Base-by-base conservation (phyloP, 1,284 basidiomycete genomes). In the Meripilus lineatus region DNA sequence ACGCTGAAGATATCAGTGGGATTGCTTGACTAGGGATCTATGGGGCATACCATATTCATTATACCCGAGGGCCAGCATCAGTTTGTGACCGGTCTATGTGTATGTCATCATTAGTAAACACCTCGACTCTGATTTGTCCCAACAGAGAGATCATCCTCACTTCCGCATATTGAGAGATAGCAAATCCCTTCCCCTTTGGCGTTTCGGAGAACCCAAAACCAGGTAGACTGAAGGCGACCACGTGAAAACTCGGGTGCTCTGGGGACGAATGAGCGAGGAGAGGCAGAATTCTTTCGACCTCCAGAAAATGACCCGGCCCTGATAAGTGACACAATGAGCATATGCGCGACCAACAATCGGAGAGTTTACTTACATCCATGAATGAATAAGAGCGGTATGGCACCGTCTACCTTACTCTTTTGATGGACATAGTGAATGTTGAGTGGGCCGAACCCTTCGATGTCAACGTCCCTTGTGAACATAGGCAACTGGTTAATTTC, bases 31-130 rank as follows among this genome's bases (percentile, higher is more conserved):
- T 11, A 36, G 17, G 10, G 8, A 8, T 8, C 10, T 11, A 20
- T 8, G 11, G 18, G 5, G 30, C 40, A 17, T 21, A 71, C 71
- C 71, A 47, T 75, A 76, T 55, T 74, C 63, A 6, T 66, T 51
- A 51, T 75, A 75, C 1, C 72, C 72, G n/a, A 75, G 54, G 1
- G 64, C 53, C 4, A 69, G 43, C 73, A 76, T 75, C 38, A 76
- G 46, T 46, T 74, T 74, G 50, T 74, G 59, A 5, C 58, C 58
- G 4, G 70, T 26, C 26, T 40, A 14, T 20, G 10, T 5, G 37
- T 21, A 6, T 13, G n/a, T n/a, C n/a, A n/a, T 13, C 24, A 21
- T 14, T 8, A 24, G 14, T 38, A 21, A n/a, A n/a, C n/a, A n/a
- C n/a, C n/a, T n/a, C n/a, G n/a, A n/a, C n/a, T 21, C 8, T 38